Conservation (phyloP, 1,139 yeast genomes). For the Geotrichum australiense region DNA sequence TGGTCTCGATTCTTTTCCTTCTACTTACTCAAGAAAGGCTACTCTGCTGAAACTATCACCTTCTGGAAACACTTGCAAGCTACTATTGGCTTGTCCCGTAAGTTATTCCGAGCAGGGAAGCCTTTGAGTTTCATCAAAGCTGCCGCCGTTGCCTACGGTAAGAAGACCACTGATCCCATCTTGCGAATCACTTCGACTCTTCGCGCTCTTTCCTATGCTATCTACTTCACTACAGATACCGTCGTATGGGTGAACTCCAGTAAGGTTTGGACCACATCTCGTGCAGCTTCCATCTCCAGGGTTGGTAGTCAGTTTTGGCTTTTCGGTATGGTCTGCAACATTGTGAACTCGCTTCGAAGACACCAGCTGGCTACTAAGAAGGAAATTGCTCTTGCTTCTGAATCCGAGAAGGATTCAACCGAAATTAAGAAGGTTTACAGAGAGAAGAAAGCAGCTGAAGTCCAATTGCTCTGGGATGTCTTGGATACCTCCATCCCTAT, state of each 20-base stretch:
- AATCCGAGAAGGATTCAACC: slow-evolving; percentile 35
- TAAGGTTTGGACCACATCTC: slow-evolving; percentile 32
- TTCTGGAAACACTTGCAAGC: slow-evolving; percentile 48
- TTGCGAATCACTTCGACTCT: slow-evolving; percentile 52
- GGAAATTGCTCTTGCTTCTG: slow-evolving; percentile 32
- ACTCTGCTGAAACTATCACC: slow-evolving; percentile 44
- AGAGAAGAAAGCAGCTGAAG: slow-evolving; percentile 43
- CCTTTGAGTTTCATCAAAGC: slow-evolving; percentile 69
- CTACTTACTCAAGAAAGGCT: slow-evolving; percentile 57
- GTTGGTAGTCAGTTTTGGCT: slow-evolving; percentile 64
- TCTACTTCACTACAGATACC: slow-evolving; percentile 69
- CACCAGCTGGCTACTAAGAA: slow-evolving; percentile 37
- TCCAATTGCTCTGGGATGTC: slow-evolving; percentile 71
- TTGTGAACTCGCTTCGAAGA: slow-evolving; percentile 50
- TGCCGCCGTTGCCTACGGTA: slow-evolving; percentile 62
- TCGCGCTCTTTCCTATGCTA: slow-evolving; percentile 67
- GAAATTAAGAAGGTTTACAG: slow-evolving; percentile 35
- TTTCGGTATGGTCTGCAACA: slow-evolving; percentile 57
- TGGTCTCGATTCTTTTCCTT: slow-evolving; percentile 64
- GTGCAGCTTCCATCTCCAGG: slow-evolving; percentile 27
- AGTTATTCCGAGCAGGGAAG: slow-evolving; percentile 78
- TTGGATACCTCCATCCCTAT: slow-evolving; percentile 73
- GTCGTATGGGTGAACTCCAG: slow-evolving; percentile 57
- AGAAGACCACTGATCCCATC: slow-evolving; percentile 63
- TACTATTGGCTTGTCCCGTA: slow-evolving; percentile 66